Evolutionary conservation across 2,329 filamentous ascomycete genomes (phyloP).

Genomic region (Lecanoromycetidae sp.): DNA sequence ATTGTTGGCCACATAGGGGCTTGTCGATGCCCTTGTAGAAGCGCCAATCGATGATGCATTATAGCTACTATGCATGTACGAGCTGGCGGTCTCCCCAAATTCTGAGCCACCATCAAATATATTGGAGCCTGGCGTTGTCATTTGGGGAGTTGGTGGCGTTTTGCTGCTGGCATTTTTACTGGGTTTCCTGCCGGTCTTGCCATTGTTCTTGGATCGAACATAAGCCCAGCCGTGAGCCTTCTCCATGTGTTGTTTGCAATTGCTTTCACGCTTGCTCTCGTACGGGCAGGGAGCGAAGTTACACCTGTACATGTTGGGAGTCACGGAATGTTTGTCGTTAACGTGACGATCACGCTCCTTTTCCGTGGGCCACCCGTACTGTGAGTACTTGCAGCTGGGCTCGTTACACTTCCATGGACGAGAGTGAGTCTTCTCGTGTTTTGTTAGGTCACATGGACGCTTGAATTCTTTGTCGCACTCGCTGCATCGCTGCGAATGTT

Average conservation of each 20-base stretch:
- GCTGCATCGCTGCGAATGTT: conserved; percentile 70
- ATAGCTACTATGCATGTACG: conserved; percentile 2
- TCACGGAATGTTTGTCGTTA: conserved; percentile 85
- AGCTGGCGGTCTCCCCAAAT: conserved; percentile 21
- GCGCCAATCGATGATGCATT: conserved; percentile 21
- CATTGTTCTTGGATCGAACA: conserved; percentile 82
- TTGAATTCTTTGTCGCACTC: conserved; percentile 91
- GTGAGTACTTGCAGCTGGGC: conserved; percentile 74
- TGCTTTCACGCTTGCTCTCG: conserved; percentile 88
- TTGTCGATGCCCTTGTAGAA: conserved; percentile 6
- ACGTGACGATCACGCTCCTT: conserved; percentile 94
- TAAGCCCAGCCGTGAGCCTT: conserved; percentile 90
- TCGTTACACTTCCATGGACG: conserved; percentile 89
- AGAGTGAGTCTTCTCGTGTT: conserved; percentile 96
- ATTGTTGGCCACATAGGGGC: conserved; percentile 11
- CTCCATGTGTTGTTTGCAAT: conserved; percentile 98
- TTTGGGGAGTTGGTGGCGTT: conserved; percentile 44
- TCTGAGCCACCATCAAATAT: conserved; percentile 42
- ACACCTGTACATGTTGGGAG: conserved; percentile 74
- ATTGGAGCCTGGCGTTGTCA: conserved; percentile 50
- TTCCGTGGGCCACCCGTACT: conserved; percentile 88
- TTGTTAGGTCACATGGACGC: conserved; percentile 91
- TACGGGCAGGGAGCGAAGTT: conserved; percentile 75
- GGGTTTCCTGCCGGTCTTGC: conserved; percentile 43
- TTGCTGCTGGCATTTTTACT: conserved; percentile 37